Evolutionary conservation across 768 basidiomycete species (phyloP), one percentile per base, ranked within the genome.

Genomic region (Amanita rubescens): DNA sequence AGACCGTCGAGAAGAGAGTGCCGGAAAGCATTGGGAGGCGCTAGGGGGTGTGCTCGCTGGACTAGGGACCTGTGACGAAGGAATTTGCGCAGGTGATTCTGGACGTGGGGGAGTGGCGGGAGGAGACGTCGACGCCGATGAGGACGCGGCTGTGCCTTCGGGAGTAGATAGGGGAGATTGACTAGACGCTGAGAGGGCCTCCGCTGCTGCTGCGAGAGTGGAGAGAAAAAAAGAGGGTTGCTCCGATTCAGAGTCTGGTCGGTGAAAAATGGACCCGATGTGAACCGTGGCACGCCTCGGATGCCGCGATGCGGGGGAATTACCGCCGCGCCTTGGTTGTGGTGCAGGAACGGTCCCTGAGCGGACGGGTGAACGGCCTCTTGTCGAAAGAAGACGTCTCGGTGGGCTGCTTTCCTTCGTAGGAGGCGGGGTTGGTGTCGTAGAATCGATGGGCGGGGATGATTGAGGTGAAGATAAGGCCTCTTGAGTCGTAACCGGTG

Each of bases 261-360:
- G 15, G 14, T 38, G 43, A 24, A 53, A 53, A 20, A 53, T 37
- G 20, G 52, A 35, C n/a, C 41, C 52, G 34, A 53, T 46, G 41
- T 41, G 52, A 45, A 46, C 30, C 17, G 52, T 42, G 10, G 52
- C 52, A 20, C 52, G 52, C 32, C 52, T 35, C n/a, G 42, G 52
- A 27, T 53, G 52, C 17, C 41, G 42, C 8, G 52, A 45, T 1
- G 19, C 25, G 11, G 33, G 9, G n/a, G 41, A 20, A 32, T 17
- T n/a, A 17, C 24, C n/a, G 11, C 20, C 17, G 14, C 17, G 43
- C 19, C 52, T 44, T 34, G 38, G 19, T 45, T 12, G 43, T 27
- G 34, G 25, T 20, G 44, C 17, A 45, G 52, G 24, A 11, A 46
- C 24, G 8, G 52, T 53, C 34, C 43, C 52, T 20, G 52, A 30